Evolutionary conservation across 2,329 filamentous ascomycete species (phyloP).

Genomic region (Colletotrichum lini): DNA sequence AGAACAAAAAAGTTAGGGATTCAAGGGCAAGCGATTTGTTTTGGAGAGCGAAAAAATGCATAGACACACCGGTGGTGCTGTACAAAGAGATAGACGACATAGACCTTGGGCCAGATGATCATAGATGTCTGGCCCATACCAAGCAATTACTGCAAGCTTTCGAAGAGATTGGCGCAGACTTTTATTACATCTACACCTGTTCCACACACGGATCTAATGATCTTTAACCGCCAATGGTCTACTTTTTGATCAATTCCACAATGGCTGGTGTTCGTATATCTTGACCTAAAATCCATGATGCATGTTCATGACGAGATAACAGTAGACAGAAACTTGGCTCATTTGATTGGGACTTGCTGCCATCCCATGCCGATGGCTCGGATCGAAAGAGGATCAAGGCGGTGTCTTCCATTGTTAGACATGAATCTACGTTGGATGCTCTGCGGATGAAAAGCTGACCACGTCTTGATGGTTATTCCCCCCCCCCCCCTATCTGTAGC

Average conservation of each 20-base stretch:
- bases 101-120: conserved; percentile 2
- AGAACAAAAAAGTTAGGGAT: conserved; percentile 14
- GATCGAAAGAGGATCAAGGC: too few species aligned
- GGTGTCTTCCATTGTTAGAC: too few species aligned
- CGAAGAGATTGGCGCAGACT: conserved; percentile 10
- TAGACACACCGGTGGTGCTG: background rate
- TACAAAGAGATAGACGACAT: conserved; percentile 34
- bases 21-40: conserved; percentile 9
- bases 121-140: conserved; percentile 8
- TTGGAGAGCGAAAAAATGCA: conserved; percentile 3
- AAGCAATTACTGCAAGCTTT: background rate
- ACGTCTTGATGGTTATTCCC: background rate
- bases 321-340: too few species aligned
- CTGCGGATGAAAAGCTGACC: background rate
- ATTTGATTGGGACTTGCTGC: too few species aligned
- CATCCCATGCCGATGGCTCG: too few species aligned
- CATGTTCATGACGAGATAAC: too few species aligned
- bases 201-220: background rate
- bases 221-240: too few species aligned
- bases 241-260: too few species aligned
- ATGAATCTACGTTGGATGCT: too few species aligned
- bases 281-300: too few species aligned
- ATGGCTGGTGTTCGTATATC: too few species aligned
- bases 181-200: background rate
- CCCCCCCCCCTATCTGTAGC: background rate